Conservation (phyloP, 805 yeast genomes). For the Sugiyamaella valdiviana region DNA sequence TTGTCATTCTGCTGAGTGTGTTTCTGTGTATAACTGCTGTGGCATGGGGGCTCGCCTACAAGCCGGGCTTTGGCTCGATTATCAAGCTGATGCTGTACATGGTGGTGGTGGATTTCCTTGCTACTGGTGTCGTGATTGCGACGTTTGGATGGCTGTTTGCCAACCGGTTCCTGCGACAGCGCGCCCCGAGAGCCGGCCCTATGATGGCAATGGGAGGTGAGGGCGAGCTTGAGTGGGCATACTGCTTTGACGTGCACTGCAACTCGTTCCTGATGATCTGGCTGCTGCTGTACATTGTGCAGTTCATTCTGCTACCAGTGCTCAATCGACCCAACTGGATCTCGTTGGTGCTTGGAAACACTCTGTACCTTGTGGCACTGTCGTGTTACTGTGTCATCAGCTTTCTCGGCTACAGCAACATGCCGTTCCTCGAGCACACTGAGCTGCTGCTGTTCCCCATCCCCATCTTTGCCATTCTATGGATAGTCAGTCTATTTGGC, state of each 20-base stretch:
- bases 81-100: conserved; percentile 66
- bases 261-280: conserved; percentile 80
- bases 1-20: conserved; percentile 62
- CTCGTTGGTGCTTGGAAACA: conserved; percentile 69
- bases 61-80: conserved; percentile 56
- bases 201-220: conserved; percentile 32
- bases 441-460: conserved; percentile 60
- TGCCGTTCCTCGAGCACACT: conserved; percentile 60
- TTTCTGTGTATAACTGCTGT: conserved; percentile 68
- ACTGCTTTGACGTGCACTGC: conserved; percentile 91
- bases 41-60: conserved; percentile 85
- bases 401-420: conserved; percentile 80
- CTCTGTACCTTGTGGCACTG: conserved; percentile 66
- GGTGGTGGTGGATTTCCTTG: conserved; percentile 78
- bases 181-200: conserved; percentile 14
- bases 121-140: conserved; percentile 62
- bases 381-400: conserved; percentile 74
- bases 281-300: conserved; percentile 67
- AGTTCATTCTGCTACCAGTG: conserved; percentile 68
- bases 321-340: conserved; percentile 58
- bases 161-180: conserved; percentile 47
- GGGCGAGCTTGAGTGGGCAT: conserved; percentile 76
- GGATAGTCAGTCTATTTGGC: conserved; percentile 58
- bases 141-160: conserved; percentile 69
- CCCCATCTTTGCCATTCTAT: conserved; percentile 50